Conservation (phyloP, 306 rosid genomes). For the Pyrus betulifolia region DNA sequence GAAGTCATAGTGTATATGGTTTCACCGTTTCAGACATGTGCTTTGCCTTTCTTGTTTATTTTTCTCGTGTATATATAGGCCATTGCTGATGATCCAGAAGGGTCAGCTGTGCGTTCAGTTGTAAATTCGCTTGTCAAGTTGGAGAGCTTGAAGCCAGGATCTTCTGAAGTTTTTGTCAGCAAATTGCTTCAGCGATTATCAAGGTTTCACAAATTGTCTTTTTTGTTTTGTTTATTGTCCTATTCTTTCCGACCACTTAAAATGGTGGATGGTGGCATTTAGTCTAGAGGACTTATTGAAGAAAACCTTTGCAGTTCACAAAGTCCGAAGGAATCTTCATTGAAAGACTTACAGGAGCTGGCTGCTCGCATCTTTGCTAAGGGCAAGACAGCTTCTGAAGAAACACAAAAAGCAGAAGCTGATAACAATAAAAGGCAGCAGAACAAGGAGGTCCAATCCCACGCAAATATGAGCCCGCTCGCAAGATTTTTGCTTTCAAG, state of each 20-base stretch:
- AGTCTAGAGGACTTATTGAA: conserved; percentile 1
- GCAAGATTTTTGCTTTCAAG: conserved; percentile 97
- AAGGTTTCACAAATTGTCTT: conserved; percentile 37
- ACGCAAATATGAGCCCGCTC: conserved; percentile 78
- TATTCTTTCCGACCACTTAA: background rate
- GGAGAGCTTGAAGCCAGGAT: conserved; percentile 74
- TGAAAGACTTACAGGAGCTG: conserved; percentile 72
- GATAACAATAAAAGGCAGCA: conserved; percentile 55
- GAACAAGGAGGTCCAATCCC: conserved; percentile 55
- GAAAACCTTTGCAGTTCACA: conserved; percentile 49
- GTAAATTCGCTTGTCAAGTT: conserved; percentile 56
- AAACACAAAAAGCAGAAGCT: conserved; percentile 35
- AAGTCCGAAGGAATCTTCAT: conserved; percentile 70
- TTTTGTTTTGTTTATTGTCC: background rate
- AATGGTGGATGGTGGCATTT: background rate
- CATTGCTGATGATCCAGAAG: conserved; percentile 68
- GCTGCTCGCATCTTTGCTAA: conserved; percentile 50
- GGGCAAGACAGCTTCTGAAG: conserved; percentile 47
- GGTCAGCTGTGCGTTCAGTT: conserved; percentile 41
- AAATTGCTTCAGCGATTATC: conserved; percentile 74
- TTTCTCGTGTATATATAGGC: conserved; percentile 30
- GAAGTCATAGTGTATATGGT: background rate
- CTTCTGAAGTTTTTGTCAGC: conserved; percentile 63
- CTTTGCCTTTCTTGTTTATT: background rate
- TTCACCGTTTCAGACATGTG: background rate